Evolutionary conservation across 2,329 filamentous ascomycete species (phyloP), one percentile per base, ranked within the genome.

Genomic region (Karstenula rhodostoma): DNA sequence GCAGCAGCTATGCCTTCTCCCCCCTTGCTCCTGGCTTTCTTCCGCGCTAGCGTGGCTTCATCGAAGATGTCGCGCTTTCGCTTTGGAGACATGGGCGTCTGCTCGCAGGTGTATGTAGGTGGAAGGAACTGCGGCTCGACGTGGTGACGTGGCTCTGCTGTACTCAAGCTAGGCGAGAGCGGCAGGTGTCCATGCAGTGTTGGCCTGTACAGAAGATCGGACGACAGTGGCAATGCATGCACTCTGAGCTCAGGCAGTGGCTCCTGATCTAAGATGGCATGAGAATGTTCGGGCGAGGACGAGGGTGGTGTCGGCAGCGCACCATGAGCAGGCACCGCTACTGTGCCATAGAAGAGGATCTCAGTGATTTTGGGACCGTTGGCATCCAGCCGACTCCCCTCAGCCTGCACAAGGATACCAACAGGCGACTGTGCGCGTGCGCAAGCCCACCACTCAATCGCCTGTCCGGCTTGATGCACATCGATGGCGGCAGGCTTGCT

Each of bases 1-100:
- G 81, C 79, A 9, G 79, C 81, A 2, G 80, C 68, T 4, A 83
- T 69, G 29, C 78, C 76, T 57, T 79, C 75, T 1, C 81, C 82
- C 4, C 80, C 81, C 12, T 76, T 75, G 17, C 77, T 72, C 33
- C 77, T 77, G 1, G 80, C 78, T 56, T 80, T 80, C 50, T 75
- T 78, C 3, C 78, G 76, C 3, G 77, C 78, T 49, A 81, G 75
- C 1, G 77, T 75, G 4, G 83, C 83, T 67, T 82, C 79, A 50
- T 84, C 81, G 53, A 85, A 83, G 4, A 83, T 69, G 35, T 81
- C 77, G 23, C 75, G 77, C 56, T 78, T 81, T 17, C 81, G 77
- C 64, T 83, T 84, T 12, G 74, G 70, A 7, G 69, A 72, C 8
- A 50, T 54, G 0, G 74, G 70, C 0, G 72, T 60, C 3, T 23